A percentile compares a stretch with the other conserved stretches of the same genome.
These are phyloP conservation scores for Saccharomyces paradoxus DNA, from an alignment of 805 yeast species.

Conservation along the genomic window DNA sequence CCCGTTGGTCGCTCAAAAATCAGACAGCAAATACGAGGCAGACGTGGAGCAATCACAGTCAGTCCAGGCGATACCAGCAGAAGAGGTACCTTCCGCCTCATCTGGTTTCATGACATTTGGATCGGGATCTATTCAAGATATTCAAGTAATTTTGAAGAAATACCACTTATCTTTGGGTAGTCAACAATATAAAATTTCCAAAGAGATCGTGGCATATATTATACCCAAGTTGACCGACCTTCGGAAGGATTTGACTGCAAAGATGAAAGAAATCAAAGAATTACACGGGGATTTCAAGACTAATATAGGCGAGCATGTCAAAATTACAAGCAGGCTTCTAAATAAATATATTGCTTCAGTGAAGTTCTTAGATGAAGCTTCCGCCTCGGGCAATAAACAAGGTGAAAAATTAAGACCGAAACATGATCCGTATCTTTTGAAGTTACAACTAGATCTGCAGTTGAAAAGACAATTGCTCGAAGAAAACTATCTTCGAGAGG, in stretches of 20 bases:
- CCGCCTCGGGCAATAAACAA: conserved; percentile 12
- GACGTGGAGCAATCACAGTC: conserved; percentile 6
- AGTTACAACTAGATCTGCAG: conserved; percentile 52
- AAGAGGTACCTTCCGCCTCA: conserved; percentile 18
- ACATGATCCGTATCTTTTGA: conserved; percentile 53
- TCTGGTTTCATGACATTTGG: conserved; percentile 62
- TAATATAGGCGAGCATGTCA: conserved; percentile 48
- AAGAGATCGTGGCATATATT: conserved; percentile 44
- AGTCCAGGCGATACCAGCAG: conserved; percentile 6
- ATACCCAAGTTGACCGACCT: conserved; percentile 51
- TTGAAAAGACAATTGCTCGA: conserved; percentile 50
- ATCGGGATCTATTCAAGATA: conserved; percentile 65
- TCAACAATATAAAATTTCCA: conserved; percentile 44
- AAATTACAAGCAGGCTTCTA: conserved; percentile 50
- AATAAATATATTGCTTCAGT: conserved; percentile 36
- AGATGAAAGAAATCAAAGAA: conserved; percentile 71
- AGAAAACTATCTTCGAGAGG: conserved; percentile 59
- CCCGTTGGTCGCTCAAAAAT: conserved; percentile 11
- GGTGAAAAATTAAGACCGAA: conserved; percentile 27
- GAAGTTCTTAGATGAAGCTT: conserved; percentile 34
- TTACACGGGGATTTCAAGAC: conserved; percentile 53
- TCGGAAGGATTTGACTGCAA: conserved; percentile 57
- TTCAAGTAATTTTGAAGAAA: conserved; percentile 59
- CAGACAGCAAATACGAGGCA: not conserved
- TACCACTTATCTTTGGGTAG: conserved; percentile 50